These are phyloP conservation scores for Microascus cirrosus DNA, from an alignment of 2,329 filamentous ascomycete genomes.

Conservation along the genomic window DNA sequence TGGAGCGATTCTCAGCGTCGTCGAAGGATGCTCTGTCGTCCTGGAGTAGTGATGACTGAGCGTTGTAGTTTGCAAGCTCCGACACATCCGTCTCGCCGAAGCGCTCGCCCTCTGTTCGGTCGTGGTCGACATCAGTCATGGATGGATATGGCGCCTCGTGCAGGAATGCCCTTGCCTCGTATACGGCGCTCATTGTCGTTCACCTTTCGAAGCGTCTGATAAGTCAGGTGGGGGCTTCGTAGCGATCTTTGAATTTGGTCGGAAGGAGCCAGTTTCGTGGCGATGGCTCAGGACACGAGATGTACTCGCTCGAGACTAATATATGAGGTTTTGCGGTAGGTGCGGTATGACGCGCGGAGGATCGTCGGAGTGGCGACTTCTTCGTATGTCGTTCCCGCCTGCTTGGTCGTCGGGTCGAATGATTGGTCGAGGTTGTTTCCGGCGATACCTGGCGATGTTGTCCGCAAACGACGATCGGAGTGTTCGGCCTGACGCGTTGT, in stretches of 20 bases:
- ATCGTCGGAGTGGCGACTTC: neutral
- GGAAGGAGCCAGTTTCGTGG: neutral
- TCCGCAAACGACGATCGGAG: neutral
- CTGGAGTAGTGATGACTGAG: conserved; percentile 23
- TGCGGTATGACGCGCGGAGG: neutral
- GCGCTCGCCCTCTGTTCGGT: conserved; percentile 18
- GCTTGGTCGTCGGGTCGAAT: neutral
- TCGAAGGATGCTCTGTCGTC: conserved; percentile 25
- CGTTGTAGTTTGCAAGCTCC: conserved; percentile 30
- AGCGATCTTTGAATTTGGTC: neutral
- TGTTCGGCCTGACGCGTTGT: neutral
- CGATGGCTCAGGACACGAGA: neutral
- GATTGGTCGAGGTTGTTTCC: neutral
- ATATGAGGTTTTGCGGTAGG: neutral
- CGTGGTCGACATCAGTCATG: conserved; percentile 25
- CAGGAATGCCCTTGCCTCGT: conserved; percentile 36
- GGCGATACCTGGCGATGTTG: neutral
- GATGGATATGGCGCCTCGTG: conserved; percentile 35
- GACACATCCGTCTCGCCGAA: conserved; percentile 30
- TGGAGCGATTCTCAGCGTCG: conserved; percentile 22
- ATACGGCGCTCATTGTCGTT: conserved; percentile 37
- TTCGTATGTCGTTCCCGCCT: neutral
- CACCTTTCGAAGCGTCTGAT: neutral
- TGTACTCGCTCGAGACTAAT: neutral
- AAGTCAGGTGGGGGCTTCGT: neutral